phyloP scores from a whole-genome alignment of 441 rosid species.

The Capsella rubella region DNA sequence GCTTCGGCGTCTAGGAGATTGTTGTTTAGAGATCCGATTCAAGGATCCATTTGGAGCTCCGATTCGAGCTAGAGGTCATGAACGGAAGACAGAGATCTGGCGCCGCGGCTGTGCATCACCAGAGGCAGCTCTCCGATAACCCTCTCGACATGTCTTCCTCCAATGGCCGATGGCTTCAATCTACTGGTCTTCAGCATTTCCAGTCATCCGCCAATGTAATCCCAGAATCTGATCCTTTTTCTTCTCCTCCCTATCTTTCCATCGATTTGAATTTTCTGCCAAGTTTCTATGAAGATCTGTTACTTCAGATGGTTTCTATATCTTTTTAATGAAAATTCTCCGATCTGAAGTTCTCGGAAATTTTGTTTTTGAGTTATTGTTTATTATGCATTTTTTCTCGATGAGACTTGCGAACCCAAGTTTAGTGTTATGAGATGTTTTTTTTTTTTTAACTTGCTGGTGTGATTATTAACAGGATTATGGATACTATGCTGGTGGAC shows the following conservation, averaged over 20 bases:
- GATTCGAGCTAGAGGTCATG: constrained; percentile 52
- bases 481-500: constrained; percentile 74
- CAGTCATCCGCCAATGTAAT: constrained; percentile 59
- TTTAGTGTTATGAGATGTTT: background rate
- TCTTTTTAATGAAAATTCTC: background rate
- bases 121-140: constrained; percentile 85
- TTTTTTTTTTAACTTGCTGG: background rate
- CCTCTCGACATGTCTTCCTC: constrained; percentile 74
- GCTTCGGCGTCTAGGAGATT: background rate
- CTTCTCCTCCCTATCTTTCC: constrained; percentile 1
- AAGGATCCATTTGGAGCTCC: constrained; percentile 43
- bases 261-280: background rate
- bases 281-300: constrained; percentile 18
- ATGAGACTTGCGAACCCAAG: constrained; percentile 4
- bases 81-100: constrained; percentile 89
- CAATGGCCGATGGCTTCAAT: constrained; percentile 93
- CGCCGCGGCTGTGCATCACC: constrained; percentile 79
- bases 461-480: constrained; percentile 67
- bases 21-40: constrained; percentile 38
- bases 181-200: constrained; percentile 90
- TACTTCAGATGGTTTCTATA: background rate
- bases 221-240: constrained; percentile 47
- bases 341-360: constrained; percentile 25
- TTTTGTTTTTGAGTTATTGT: background rate
- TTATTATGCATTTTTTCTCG: background rate